Evolutionary conservation across 768 basidiomycete species (phyloP), one percentile per base, ranked within the genome.

Genomic region (Panellus pusillus): DNA sequence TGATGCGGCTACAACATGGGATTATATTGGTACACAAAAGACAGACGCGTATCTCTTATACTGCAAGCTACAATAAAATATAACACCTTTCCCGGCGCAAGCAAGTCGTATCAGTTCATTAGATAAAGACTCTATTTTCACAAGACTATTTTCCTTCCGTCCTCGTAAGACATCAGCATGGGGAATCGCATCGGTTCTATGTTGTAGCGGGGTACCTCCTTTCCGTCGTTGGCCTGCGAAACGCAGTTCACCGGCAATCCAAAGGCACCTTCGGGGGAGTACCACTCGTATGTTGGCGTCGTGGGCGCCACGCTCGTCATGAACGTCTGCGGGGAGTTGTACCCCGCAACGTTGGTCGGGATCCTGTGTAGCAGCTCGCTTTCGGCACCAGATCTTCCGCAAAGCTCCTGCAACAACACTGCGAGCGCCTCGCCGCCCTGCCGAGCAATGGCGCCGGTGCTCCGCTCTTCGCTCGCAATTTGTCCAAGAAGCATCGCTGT

Each of bases 361-460:
- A 50, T 48, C 28, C 44, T 44, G 14, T 61, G 58, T 6, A 44
- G 44, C 28, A 44, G 44, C 28, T 47, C 63, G 59, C 61, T 63
- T 9, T 61, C 57, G 14, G 58, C 15, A 15, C 8, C 28, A 12
- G 19, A 32, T 40, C 51, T 32, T 12, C 51, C 47, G 38, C 35
- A 47, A 8, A 60, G 65, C 27, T 70, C 70, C 49, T 65, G 66
- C 4, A 66, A 63, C 45, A 76, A 62, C 19, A 66, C 65, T 14
- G 47, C 55, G 37, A 81, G 61, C 13, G 76, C 72, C 52, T 74
- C 70, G 41, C 73, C 61, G 19, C 73, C 77, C 57, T 75, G 68
- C 8, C 59, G 61, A 12, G 75, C 74, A 27, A 73, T 72, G 50
- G 74, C 72, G 17, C 68, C 73, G 60, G 68, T 72, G 18, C 68